Evolutionary conservation across 805 yeast genomes (phyloP), one percentile per base, ranked within the genome.

Genomic region (Pichia kluyveri): DNA sequence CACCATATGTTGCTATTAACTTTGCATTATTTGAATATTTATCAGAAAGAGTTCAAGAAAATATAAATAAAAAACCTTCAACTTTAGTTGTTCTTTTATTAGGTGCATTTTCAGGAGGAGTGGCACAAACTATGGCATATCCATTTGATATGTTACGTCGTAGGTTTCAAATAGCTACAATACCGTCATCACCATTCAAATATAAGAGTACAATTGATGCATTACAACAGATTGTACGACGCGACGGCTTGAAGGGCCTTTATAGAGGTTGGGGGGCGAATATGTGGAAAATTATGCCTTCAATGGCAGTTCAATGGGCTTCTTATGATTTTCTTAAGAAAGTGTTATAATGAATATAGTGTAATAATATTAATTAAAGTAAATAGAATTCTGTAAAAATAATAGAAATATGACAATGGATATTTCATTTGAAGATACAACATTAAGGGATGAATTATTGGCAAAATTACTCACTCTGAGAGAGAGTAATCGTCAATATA

Each of bases 221-320:
- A 0, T 62, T 91, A 32, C 61, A 67, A 4, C 75, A 83, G 6
- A 87, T 91, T 37, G 80, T 83, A 50, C 72, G 67, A 52, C 67
- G 72, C 19, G 98, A 91, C 63, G 97, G 97, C 1, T 69, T 73
- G 43, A 68, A 63, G 41, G 91, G 90, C 1, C 76, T 84, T 38
- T 84, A 82, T 67, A 82, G 78, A 57, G 91, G 91, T 0, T 70
- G 83, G 62, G 73, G 80, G 3, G 93, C 95, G 1, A 88, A 88
- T 60, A 71, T 87, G 62, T 82, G 86, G 71, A 91, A 90, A 62
- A 93, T 91, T 5, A 85, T 88, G 42, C 97, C 98, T 0, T 82
- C 93, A 14, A 91, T 93, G 90, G 98, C 98, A 5, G 88, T 90
- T 17, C 87, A 91, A 51, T 91, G 97, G 96, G 71, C 89, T 66